Evolutionary conservation across 208 protist genomes (phyloP).

Genomic region (Tritrichomonas musculus): DNA sequence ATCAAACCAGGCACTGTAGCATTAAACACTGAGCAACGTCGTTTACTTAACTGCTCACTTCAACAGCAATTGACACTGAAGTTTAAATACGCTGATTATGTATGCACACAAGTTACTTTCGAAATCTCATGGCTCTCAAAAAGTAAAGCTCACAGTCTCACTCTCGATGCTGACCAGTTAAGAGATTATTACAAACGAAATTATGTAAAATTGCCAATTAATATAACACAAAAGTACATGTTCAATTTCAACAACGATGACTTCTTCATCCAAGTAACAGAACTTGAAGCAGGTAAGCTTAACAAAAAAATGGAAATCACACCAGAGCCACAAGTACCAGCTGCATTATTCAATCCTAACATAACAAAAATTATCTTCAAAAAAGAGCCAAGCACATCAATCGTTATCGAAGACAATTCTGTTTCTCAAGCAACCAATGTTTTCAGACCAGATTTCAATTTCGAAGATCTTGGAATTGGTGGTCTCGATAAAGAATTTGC

Average conservation of each 20-base stretch:
- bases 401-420: neutral
- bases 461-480: slow-evolving; percentile 45
- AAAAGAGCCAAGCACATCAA: neutral
- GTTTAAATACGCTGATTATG: neutral
- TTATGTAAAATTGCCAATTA: neutral
- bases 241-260: neutral
- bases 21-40: neutral
- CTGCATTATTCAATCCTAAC: neutral
- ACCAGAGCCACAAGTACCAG: neutral
- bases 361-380: neutral
- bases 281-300: neutral
- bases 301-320: neutral
- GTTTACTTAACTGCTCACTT: neutral
- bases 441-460: slow-evolving; percentile 36
- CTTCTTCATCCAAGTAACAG: neutral
- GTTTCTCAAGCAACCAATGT: neutral
- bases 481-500: slow-evolving; percentile 65
- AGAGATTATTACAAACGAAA: neutral
- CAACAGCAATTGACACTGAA: neutral
- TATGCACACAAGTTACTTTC: neutral
- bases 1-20: neutral
- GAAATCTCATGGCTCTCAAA: neutral
- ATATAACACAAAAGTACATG: too few species aligned
- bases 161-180: neutral
- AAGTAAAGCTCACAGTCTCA: neutral